Conservation (phyloP, 805 yeast species). For the Wickerhamiella galacta region DNA sequence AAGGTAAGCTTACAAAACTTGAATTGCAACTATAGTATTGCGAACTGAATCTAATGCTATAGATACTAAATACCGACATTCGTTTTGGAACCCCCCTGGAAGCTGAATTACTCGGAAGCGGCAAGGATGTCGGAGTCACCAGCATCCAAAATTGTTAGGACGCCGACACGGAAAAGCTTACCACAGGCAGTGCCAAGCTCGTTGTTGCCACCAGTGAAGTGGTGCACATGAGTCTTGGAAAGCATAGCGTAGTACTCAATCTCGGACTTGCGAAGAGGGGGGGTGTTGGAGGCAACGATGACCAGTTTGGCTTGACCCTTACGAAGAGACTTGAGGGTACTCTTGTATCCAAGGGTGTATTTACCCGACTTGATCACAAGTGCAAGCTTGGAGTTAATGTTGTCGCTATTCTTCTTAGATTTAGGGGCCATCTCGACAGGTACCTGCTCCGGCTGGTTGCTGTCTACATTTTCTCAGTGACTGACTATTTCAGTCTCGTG, state of each 20-base stretch:
- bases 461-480: too few species aligned
- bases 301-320: slow-evolving; percentile 97
- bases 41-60: too few species aligned
- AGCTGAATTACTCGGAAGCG: slow-evolving; percentile 19
- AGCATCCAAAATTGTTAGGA: slow-evolving; percentile 86
- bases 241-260: slow-evolving; percentile 99
- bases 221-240: slow-evolving; percentile 92
- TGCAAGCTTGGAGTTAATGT: slow-evolving; percentile 96
- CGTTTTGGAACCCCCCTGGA: too few species aligned
- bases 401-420: slow-evolving; percentile 72
- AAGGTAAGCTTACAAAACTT: too few species aligned
- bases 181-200: slow-evolving; percentile 99
- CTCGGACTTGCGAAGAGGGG: slow-evolving; percentile 99
- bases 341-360: slow-evolving; percentile 98
- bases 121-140: slow-evolving; percentile 98
- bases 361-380: slow-evolving; percentile 98
- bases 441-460: slow-evolving; percentile 71
- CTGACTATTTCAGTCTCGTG: too few species aligned
- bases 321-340: slow-evolving; percentile 95
- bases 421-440: slow-evolving; percentile 99
- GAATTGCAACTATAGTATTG: too few species aligned
- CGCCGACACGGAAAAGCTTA: slow-evolving; percentile 99
- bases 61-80: too few species aligned
- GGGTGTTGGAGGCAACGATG: slow-evolving; percentile 98
- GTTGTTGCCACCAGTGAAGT: slow-evolving; percentile 99